These are phyloP conservation scores for Nothopassalora personata DNA, from an alignment of 2,329 filamentous ascomycete species.

Conservation along the genomic window DNA sequence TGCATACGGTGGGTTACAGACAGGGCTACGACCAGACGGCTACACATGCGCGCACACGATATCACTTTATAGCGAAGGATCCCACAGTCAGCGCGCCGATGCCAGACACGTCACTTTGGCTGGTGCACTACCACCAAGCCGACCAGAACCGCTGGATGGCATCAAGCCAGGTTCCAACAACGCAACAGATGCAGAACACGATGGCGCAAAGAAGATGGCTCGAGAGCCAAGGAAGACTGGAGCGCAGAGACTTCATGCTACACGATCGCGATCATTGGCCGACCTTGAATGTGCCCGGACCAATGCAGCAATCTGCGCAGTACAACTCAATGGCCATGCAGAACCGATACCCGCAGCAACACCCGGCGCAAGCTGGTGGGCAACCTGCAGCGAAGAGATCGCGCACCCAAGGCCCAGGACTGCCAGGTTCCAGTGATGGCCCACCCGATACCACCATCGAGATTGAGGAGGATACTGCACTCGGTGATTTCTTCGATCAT, in stretches of 20 bases:
- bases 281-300: constrained; percentile 63
- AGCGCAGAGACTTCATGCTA: constrained; percentile 91
- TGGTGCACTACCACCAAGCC: constrained; percentile 80
- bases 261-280: constrained; percentile 88
- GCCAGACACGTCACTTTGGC: constrained; percentile 78
- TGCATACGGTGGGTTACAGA: constrained; percentile 75
- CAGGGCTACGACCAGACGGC: constrained; percentile 67
- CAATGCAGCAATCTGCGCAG: constrained; percentile 17
- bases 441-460: constrained; percentile 55
- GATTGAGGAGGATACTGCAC: constrained; percentile 82
- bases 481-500: constrained; percentile 84
- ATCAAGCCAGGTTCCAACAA: constrained; percentile 58
- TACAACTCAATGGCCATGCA: constrained; percentile 9
- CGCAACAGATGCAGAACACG: constrained; percentile 53
- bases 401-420: constrained; percentile 37
- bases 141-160: constrained; percentile 70
- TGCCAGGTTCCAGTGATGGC: constrained; percentile 42
- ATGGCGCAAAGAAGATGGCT: constrained; percentile 58
- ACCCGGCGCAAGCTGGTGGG: constrained; percentile 29
- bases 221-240: constrained; percentile 70
- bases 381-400: constrained; percentile 45
- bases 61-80: constrained; percentile 73
- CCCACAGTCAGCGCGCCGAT: constrained; percentile 64
- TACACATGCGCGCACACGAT: constrained; percentile 74
- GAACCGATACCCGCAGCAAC: constrained; percentile 26